Evolutionary conservation across 495 filamentous ascomycete genomes (phyloP).

Genomic region (Neurospora sp.): DNA sequence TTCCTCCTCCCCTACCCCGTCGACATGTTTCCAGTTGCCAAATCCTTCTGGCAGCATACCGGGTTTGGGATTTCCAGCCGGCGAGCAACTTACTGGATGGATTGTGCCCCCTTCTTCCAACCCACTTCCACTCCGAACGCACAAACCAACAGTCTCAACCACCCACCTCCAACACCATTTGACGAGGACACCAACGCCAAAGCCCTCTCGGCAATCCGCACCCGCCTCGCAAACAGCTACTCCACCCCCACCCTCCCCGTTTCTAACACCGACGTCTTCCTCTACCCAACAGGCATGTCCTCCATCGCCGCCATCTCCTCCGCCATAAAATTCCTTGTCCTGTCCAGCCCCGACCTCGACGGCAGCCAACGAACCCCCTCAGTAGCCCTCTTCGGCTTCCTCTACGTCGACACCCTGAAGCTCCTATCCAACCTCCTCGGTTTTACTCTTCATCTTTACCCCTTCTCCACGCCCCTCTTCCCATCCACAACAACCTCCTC

Average conservation of each 20-base stretch:
- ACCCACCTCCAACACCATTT: not conserved
- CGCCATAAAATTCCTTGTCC: conserved; percentile 1
- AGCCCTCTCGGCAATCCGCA: not conserved
- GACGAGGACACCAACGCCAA: not conserved
- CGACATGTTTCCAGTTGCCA: conserved; percentile 2
- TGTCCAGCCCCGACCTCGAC: not conserved
- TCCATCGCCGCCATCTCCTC: conserved; percentile 2
- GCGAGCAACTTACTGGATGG: conserved; percentile 11
- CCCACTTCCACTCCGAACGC: not conserved
- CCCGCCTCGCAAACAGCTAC: not conserved
- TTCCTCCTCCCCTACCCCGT: conserved; percentile 8
- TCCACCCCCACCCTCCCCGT: not conserved
- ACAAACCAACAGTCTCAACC: not conserved
- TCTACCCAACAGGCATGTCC: conserved; percentile 17
- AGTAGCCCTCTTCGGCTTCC: conserved; percentile 5
- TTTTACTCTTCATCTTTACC: not conserved
- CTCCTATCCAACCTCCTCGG: conserved; percentile 4
- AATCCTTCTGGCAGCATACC: conserved; percentile 20
- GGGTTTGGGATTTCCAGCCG: conserved; percentile 23
- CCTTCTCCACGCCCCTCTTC: not conserved
- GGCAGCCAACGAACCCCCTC: not conserved
- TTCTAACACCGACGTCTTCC: conserved; percentile 11
- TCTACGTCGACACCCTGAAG: conserved; percentile 22
- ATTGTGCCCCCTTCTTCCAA: not conserved
- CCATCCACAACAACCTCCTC: too few species aligned